Evolutionary conservation across 306 rosid species (phyloP), one percentile per base, ranked within the genome.

Genomic region (Potentilla sterilis): DNA sequence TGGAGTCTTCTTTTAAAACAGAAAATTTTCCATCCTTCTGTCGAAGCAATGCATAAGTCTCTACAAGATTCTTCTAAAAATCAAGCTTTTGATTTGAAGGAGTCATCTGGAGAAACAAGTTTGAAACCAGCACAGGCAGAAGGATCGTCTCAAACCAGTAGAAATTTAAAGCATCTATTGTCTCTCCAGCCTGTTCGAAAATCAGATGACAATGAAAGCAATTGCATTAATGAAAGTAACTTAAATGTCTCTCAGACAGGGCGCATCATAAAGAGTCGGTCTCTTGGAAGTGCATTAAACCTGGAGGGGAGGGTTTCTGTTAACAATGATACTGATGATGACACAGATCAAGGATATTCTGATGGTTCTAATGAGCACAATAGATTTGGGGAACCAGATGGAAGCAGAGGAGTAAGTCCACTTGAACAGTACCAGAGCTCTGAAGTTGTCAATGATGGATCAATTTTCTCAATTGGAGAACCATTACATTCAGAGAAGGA

Each of bases 261-360:
- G 37, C 41, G 24, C 48, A 73, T 88, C 49, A 84, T 75, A 87
- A 95, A 89, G 83, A 85, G 97, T 76, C 88, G 64, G 64, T 95
- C 97, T 64, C 77, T 86, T 21, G 93, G 86, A 80, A 86, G 85
- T 83, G 86, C 82, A 77, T 83, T 87, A 78, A 75, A 64, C 83
- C 85, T 21, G 75, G 87, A 83, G 63, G 85, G 79, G 41, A 82
- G 52, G 77, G 51, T 72, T 66, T 72, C 75, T 74, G 68, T 72
- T 40, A 74, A 74, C 62, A 75, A 57, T 62, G 68, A 74, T 32
- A 74, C 86, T 47, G 89, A 83, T 69, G 84, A 78, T 76, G 92
- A 83, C 12, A 81, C 84, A 12, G 83, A 82, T 82, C 81, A 44
- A 54, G 87, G 68, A 58, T 79, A 86, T 62, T 86, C 35, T 72